phyloP scores from a whole-genome alignment of 257 asterid genomes.

The Craterostigma plantagineum region DNA sequence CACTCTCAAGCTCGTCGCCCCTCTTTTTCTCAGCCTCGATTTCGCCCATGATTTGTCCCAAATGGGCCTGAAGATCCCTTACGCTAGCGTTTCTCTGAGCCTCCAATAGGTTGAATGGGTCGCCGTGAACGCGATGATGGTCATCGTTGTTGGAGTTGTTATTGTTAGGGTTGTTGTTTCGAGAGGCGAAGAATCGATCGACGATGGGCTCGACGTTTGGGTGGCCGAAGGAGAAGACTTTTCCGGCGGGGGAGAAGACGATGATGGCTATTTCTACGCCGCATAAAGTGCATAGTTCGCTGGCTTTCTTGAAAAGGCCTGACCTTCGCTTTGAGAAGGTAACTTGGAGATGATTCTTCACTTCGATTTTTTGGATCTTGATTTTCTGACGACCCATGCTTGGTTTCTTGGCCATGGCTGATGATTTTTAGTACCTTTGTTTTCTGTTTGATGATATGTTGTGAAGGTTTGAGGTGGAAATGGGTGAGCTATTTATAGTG shows the following conservation, averaged over 20 bases:
- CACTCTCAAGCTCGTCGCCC: conserved; percentile 34
- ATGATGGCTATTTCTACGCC: conserved; percentile 54
- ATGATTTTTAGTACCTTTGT: no score
- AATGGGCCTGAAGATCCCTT: conserved; percentile 34
- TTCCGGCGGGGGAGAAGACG: conserved; percentile 66
- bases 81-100: conserved; percentile 35
- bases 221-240: conserved; percentile 65
- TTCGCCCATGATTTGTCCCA: conserved; percentile 31
- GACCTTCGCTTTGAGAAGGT: conserved; percentile 62
- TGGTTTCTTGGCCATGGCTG: conserved; percentile 40
- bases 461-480: no score
- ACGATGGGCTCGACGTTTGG: conserved; percentile 40
- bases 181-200: conserved; percentile 24
- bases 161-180: conserved; percentile 11
- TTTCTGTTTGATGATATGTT: no score
- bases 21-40: conserved; percentile 38
- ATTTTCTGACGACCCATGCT: conserved; percentile 67
- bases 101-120: conserved; percentile 20
- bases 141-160: neutral
- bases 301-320: conserved; percentile 60
- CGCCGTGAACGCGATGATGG: conserved; percentile 1
- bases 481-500: no score
- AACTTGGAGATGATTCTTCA: conserved; percentile 47
- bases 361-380: conserved; percentile 56
- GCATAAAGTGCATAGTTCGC: conserved; percentile 54